Percentiles rank a stretch among this genome's conserved stretches.
These are phyloP conservation scores for Diaporthe aspalathi DNA, from an alignment of 2,329 filamentous ascomycete genomes.

Conservation along the genomic window DNA sequence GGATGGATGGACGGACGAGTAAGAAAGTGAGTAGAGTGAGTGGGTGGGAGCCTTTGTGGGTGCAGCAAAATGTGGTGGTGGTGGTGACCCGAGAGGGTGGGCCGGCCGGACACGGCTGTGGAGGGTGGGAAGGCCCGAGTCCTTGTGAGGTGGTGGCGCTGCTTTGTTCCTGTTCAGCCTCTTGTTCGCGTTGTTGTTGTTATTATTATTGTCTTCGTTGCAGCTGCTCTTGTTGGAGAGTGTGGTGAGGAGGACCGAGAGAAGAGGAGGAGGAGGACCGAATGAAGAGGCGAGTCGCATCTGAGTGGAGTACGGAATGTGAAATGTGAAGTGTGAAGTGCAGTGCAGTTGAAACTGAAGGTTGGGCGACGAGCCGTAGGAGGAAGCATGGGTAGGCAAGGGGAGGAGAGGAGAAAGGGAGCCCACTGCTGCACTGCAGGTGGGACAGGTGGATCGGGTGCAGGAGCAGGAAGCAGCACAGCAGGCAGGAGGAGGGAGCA, in stretches of 20 bases:
- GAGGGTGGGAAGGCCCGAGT: slow-evolving; percentile 19
- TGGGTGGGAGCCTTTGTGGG: too few relatives aligned
- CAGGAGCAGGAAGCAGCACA: background rate
- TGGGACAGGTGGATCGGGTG: too few relatives aligned
- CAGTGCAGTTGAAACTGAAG: background rate
- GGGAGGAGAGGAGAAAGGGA: background rate
- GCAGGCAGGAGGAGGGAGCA: background rate
- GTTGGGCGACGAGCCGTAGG: slow-evolving; percentile 15
- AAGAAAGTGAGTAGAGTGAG: slow-evolving; percentile 4
- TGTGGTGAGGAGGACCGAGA: too few relatives aligned
- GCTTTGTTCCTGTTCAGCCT: slow-evolving; percentile 1
- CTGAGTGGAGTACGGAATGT: background rate
- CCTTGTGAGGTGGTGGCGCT: background rate
- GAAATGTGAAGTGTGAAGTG: background rate
- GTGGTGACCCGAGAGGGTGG: slow-evolving; percentile 25
- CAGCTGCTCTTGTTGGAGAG: too few relatives aligned
- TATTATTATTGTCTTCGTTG: too few relatives aligned
- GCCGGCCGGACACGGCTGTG: slow-evolving; percentile 19
- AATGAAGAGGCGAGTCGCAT: background rate
- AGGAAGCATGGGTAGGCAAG: too few relatives aligned
- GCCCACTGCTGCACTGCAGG: background rate
- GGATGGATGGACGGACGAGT: too few relatives aligned
- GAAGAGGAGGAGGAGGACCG: background rate
- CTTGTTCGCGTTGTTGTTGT: background rate
- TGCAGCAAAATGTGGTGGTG: background rate